phyloP scores from a whole-genome alignment of 345 rosid species.

The Anacardium occidentale region DNA sequence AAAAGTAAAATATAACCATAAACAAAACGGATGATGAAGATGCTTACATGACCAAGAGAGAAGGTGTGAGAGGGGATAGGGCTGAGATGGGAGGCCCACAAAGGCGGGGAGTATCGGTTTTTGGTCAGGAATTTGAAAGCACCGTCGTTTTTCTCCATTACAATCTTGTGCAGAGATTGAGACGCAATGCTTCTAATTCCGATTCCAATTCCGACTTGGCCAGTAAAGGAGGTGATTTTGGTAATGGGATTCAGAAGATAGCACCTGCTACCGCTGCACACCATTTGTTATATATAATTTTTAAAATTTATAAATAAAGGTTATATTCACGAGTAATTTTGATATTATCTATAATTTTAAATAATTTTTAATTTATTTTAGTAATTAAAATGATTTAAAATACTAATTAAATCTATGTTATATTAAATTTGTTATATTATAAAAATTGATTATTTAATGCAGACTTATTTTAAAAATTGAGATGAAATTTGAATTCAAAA shows the following conservation, averaged over 20 bases:
- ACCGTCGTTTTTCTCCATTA: constrained; percentile 7
- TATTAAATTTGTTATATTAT: no score
- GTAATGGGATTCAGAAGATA: neutral
- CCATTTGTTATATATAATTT: no score
- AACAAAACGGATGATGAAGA: neutral
- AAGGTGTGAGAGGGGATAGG: constrained; percentile 55
- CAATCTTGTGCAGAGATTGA: neutral
- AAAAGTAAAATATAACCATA: constrained; percentile 6
- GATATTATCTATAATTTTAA: no score
- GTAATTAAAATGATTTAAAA: no score
- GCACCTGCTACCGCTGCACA: neutral
- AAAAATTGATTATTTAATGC: no score
- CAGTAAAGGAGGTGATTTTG: neutral
- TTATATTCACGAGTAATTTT: no score
- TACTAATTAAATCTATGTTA: no score
- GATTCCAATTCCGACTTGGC: neutral
- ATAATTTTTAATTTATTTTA: no score
- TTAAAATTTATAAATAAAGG: no score
- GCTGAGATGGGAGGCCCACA: constrained; percentile 72
- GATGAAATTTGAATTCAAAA: no score
- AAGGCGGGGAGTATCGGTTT: constrained; percentile 57
- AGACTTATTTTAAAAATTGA: no score
- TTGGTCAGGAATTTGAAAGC: constrained; percentile 48
- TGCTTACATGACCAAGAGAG: constrained; percentile 67
- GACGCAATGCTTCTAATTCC: neutral